These are phyloP conservation scores for Mucor velutinosus DNA, from an alignment of 371 early-diverging fungal species.

Conservation along the genomic window DNA sequence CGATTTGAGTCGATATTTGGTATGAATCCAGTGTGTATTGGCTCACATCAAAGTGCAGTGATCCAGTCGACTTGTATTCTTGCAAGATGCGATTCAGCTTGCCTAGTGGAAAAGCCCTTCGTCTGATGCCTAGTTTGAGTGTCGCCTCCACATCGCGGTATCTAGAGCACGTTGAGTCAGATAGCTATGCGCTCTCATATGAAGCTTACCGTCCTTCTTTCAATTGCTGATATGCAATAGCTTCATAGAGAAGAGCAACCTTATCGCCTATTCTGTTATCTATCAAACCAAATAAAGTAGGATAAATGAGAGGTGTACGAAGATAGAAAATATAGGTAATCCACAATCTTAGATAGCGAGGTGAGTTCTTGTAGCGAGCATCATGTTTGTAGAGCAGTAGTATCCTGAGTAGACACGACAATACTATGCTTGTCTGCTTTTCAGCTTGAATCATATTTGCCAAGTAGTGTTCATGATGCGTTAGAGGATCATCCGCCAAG, in stretches of 20 bases:
- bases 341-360: slow-evolving; percentile 38
- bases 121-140: slow-evolving; percentile 22
- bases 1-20: not conserved
- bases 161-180: not conserved
- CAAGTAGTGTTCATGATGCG: slow-evolving; percentile 9
- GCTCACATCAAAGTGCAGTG: slow-evolving; percentile 1
- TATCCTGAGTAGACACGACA: not conserved
- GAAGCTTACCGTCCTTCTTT: slow-evolving; percentile 3
- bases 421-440: not conserved
- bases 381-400: slow-evolving; percentile 9
- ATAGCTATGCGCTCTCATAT: not conserved
- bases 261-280: slow-evolving; percentile 33
- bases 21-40: slow-evolving; percentile 2
- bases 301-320: slow-evolving; percentile 4
- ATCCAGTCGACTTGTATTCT: not conserved
- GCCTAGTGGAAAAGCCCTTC: slow-evolving; percentile 24
- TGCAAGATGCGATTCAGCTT: slow-evolving; percentile 12
- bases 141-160: slow-evolving; percentile 18
- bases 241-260: slow-evolving; percentile 31
- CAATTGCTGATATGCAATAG: slow-evolving; percentile 22
- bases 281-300: slow-evolving; percentile 26
- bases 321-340: slow-evolving; percentile 30
- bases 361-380: slow-evolving; percentile 14
- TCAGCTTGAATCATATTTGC: not conserved
- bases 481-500: slow-evolving; percentile 15